These are phyloP conservation scores for Arabidopsis hybrid DNA, from an alignment of 441 rosid species.

Conservation along the genomic window DNA sequence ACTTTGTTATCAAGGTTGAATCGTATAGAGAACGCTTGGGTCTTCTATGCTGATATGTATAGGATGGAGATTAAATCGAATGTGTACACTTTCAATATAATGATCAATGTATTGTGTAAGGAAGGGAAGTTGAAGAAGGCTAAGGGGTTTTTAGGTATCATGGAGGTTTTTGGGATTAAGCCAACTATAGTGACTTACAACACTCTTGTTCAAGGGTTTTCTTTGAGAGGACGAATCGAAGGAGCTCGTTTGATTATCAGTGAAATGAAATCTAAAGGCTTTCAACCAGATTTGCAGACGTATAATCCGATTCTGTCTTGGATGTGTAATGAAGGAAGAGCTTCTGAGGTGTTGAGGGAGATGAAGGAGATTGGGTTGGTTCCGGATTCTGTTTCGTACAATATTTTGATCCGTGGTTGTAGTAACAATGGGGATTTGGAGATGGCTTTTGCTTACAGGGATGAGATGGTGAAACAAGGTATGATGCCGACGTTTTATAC, in stretches of 20 bases:
- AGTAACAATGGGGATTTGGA: conserved; percentile 73
- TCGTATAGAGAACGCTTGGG: conserved; percentile 68
- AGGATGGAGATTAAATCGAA: conserved; percentile 79
- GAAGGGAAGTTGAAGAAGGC: conserved; percentile 94
- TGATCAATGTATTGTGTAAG: conserved; percentile 89
- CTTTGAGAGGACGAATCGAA: conserved; percentile 65
- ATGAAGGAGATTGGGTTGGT: conserved; percentile 69
- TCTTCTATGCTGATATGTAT: conserved; percentile 91
- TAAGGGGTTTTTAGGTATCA: conserved; percentile 64
- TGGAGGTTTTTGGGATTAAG: conserved; percentile 76
- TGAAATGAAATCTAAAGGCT: conserved; percentile 67
- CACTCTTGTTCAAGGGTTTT: conserved; percentile 79
- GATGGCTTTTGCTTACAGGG: conserved; percentile 66
- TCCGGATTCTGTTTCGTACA: conserved; percentile 81
- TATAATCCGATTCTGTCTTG: conserved; percentile 76
- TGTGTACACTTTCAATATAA: conserved; percentile 77
- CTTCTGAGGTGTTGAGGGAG: conserved; percentile 57
- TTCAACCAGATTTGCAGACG: conserved; percentile 72
- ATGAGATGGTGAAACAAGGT: conserved; percentile 80
- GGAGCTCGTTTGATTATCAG: conserved; percentile 73
- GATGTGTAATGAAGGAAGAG: conserved; percentile 78
- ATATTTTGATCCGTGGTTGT: conserved; percentile 77
- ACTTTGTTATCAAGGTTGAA: conserved; percentile 67
- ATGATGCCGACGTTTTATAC: conserved; percentile 74
- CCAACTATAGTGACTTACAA: conserved; percentile 82